A percentile compares a stretch with the other conserved stretches of the same genome.
These are phyloP conservation scores for Albophoma yamanashiensis DNA, from an alignment of 2,329 filamentous ascomycete genomes.

Conservation along the genomic window DNA sequence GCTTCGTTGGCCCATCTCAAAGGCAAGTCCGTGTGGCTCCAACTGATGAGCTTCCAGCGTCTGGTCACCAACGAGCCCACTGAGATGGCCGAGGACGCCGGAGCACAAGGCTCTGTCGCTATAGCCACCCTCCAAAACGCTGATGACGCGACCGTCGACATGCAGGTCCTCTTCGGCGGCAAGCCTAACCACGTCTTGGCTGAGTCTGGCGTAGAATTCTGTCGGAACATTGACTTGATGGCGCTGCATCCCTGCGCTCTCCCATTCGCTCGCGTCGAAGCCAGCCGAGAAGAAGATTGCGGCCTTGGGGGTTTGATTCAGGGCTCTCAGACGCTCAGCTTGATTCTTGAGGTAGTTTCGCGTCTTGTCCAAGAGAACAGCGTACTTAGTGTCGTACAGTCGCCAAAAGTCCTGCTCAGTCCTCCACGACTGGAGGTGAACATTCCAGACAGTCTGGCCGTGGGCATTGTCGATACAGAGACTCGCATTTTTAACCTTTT, in stretches of 20 bases:
- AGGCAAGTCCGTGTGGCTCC: conserved; percentile 34
- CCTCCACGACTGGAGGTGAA: conserved; percentile 84
- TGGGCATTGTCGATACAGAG: conserved; percentile 91
- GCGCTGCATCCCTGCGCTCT: conserved; percentile 84
- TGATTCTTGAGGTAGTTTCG: conserved; percentile 66
- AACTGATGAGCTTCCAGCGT: conserved; percentile 19
- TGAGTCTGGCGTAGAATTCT: conserved; percentile 88
- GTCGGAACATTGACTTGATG: conserved; percentile 95
- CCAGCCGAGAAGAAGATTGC: conserved; percentile 93
- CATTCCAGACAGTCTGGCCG: conserved; percentile 90
- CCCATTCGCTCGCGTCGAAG: conserved; percentile 95
- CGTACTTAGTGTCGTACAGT: conserved; percentile 73
- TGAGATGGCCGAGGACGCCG: conserved; percentile 82
- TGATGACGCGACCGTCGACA: conserved; percentile 79
- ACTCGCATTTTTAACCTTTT: conserved; percentile 90
- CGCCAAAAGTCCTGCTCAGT: conserved; percentile 78
- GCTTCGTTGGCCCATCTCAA: conserved; percentile 47
- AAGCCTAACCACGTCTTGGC: conserved; percentile 71
- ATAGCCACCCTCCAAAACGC: conserved; percentile 91
- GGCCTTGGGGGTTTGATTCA: conserved; percentile 58
- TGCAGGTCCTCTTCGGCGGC: conserved; percentile 68
- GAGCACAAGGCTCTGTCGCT: conserved; percentile 84
- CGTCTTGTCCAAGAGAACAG: conserved; percentile 68
- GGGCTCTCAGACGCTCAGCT: conserved; percentile 49
- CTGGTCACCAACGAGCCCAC: conserved; percentile 59